These are phyloP conservation scores for Coix lacrymajobi DNA, from an alignment of 176 grass and related monocot genomes.

Conservation along the genomic window DNA sequence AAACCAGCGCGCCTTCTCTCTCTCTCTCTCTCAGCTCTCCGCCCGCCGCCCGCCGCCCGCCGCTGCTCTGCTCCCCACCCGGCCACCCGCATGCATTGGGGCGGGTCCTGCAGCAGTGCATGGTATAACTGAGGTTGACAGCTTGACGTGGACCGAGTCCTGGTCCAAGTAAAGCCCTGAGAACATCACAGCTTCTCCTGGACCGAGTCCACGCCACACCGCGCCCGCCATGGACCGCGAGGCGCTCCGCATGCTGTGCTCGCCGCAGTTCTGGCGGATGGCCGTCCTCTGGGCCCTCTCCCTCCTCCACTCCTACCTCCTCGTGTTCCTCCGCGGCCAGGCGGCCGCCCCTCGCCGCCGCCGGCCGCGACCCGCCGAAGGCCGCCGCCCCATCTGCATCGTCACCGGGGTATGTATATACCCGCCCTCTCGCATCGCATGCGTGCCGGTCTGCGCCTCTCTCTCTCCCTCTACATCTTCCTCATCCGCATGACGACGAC, in stretches of 20 bases:
- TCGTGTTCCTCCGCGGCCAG: slow-evolving; percentile 28
- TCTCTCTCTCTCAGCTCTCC: too few relatives aligned
- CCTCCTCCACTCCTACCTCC: slow-evolving; percentile 63
- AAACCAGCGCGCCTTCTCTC: too few relatives aligned
- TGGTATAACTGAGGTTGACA: neutral
- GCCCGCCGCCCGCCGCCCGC: neutral
- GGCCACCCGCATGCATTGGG: too few relatives aligned
- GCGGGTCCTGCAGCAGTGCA: neutral
- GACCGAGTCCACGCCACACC: neutral
- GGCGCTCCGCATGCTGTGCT: slow-evolving; percentile 47
- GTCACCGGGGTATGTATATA: slow-evolving; percentile 59
- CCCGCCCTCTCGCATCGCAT: neutral
- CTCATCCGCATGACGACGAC: neutral
- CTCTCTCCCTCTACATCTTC: neutral
- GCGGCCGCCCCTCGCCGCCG: neutral
- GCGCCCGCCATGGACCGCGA: slow-evolving; percentile 34
- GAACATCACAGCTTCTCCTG: neutral
- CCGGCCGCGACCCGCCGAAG: neutral
- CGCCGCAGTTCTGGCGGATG: slow-evolving; percentile 81
- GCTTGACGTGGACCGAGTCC: neutral
- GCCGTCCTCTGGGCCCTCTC: slow-evolving; percentile 58
- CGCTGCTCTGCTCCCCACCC: neutral
- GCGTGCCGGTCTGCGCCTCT: neutral
- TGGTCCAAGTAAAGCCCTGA: neutral
- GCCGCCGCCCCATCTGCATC: slow-evolving; percentile 46